Conservation (phyloP, 192 early-diverging fungal species). For the Rhizoclosmatium sp. region DNA sequence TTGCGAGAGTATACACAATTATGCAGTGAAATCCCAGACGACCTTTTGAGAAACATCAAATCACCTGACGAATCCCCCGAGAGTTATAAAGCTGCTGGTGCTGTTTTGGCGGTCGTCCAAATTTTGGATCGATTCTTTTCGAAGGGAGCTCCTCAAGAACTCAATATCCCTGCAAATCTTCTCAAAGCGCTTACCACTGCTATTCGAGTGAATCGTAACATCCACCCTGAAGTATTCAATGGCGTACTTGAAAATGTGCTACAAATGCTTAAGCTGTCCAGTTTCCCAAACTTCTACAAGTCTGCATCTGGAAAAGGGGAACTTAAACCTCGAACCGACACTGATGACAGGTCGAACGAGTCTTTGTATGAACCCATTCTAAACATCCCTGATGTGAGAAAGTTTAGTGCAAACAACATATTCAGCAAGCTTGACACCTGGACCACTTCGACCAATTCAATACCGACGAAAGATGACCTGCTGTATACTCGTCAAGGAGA, state of each 20-base stretch:
- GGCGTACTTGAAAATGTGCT: slow-evolving; percentile 36
- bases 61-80: neutral
- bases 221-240: slow-evolving; percentile 44
- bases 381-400: neutral
- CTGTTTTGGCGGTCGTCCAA: neutral
- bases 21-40: slow-evolving; percentile 4
- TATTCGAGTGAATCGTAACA: slow-evolving; percentile 11
- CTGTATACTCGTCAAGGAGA: slow-evolving; percentile 1
- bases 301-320: slow-evolving; percentile 10
- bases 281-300: slow-evolving; percentile 48
- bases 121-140: slow-evolving; percentile 36
- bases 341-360: neutral
- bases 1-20: slow-evolving; percentile 16
- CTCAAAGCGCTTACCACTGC: slow-evolving; percentile 8
- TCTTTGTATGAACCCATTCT: neutral
- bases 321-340: neutral
- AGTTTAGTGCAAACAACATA: slow-evolving; percentile 19
- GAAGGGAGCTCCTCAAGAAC: slow-evolving; percentile 15
- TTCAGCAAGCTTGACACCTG: slow-evolving; percentile 14
- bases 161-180: slow-evolving; percentile 39
- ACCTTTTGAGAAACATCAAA: neutral
- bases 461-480: slow-evolving; percentile 24
- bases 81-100: neutral
- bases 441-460: neutral
- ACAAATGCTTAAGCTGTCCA: slow-evolving; percentile 39